Evolutionary conservation across 345 rosid genomes (phyloP).

Genomic region (Raphanus sativus): DNA sequence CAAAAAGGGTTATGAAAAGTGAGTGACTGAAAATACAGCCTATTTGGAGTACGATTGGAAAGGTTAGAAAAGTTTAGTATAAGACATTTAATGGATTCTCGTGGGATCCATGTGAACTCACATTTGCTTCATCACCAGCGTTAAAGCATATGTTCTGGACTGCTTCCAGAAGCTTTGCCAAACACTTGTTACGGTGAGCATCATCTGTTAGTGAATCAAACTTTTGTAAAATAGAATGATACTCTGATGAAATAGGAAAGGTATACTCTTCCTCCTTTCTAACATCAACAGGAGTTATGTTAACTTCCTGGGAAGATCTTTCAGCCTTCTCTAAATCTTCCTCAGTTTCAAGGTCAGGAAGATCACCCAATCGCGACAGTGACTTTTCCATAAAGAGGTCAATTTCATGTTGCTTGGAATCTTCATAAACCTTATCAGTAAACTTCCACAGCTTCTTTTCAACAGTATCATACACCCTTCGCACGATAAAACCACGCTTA

Average conservation of each 20-base stretch:
- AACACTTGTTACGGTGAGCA: slow-evolving; percentile 77
- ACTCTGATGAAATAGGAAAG: slow-evolving; percentile 50
- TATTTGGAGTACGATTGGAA: neutral
- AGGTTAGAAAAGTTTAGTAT: neutral
- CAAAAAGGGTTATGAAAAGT: slow-evolving; percentile 7
- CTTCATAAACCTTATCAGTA: slow-evolving; percentile 78
- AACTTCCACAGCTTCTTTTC: slow-evolving; percentile 70
- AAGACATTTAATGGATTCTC: slow-evolving; percentile 49
- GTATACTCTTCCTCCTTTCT: slow-evolving; percentile 66
- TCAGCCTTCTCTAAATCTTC: slow-evolving; percentile 31
- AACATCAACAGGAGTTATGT: slow-evolving; percentile 69
- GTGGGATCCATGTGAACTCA: slow-evolving; percentile 42
- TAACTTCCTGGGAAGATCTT: slow-evolving; percentile 48
- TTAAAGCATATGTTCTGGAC: slow-evolving; percentile 60
- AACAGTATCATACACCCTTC: slow-evolving; percentile 76
- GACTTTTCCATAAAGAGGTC: slow-evolving; percentile 78
- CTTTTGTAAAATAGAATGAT: slow-evolving; percentile 53
- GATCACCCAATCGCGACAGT: slow-evolving; percentile 57
- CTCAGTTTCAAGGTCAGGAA: slow-evolving; percentile 20
- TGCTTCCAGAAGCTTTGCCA: slow-evolving; percentile 84
- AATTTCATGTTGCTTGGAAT: slow-evolving; percentile 65
- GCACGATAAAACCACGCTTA: slow-evolving; percentile 91
- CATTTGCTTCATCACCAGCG: slow-evolving; percentile 47
- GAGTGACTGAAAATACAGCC: slow-evolving; percentile 2
- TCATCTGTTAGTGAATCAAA: slow-evolving; percentile 71